Evolutionary conservation across 2,329 filamentous ascomycete species (phyloP).

Genomic region (Grosmannia huntii): DNA sequence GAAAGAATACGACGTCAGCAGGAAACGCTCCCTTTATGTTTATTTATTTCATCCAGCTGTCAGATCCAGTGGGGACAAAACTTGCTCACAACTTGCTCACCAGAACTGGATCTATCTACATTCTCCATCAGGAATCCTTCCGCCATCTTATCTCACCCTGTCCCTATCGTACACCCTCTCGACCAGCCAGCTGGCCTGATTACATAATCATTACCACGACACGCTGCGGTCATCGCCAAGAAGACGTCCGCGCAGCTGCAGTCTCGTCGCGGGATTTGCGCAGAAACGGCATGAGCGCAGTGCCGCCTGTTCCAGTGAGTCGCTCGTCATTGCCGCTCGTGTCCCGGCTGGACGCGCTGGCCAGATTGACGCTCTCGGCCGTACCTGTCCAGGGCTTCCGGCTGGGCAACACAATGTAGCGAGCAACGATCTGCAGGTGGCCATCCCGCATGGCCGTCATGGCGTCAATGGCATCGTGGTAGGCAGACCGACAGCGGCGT

Average conservation of each 20-base stretch:
- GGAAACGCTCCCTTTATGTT: too few species aligned
- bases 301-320: conserved; percentile 79
- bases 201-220: background rate
- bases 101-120: too few species aligned
- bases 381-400: conserved; percentile 21
- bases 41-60: too few species aligned
- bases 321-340: conserved; percentile 1
- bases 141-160: too few species aligned
- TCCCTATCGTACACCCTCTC: too few species aligned
- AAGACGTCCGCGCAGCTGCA: background rate
- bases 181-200: background rate
- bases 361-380: conserved; percentile 24
- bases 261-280: conserved; percentile 85
- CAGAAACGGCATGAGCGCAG: conserved; percentile 73
- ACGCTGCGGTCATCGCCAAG: background rate
- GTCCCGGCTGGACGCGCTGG: conserved; percentile 25
- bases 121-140: too few species aligned
- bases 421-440: conserved; percentile 79
- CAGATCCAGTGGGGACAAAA: too few species aligned
- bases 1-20: too few species aligned
- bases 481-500: conserved; percentile 28
- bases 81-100: too few species aligned
- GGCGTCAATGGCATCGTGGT: conserved; percentile 62
- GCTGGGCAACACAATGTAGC: conserved; percentile 79
- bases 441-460: conserved; percentile 67